Percentiles rank a stretch among this genome's conserved stretches.
Conservation (phyloP, 1,284 basidiomycete species). For the Trametes versicolor region DNA sequence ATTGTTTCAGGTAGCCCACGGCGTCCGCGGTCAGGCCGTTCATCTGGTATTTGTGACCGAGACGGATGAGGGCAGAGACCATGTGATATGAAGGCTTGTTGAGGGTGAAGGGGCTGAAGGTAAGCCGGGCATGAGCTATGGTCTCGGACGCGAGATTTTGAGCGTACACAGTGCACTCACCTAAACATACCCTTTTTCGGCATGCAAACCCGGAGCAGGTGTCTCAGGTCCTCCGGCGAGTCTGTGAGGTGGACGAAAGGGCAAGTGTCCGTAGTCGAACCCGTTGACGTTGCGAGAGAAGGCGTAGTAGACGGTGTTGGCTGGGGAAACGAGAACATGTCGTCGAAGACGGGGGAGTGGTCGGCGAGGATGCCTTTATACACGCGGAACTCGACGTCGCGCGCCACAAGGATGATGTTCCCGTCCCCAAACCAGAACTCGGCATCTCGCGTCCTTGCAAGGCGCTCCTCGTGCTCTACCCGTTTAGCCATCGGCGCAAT, state of each 20-base stretch:
- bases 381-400: conserved; percentile 31
- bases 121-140: background rate
- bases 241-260: conserved; percentile 5
- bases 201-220: conserved; percentile 11
- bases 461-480: too few relatives aligned
- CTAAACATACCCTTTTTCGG: background rate
- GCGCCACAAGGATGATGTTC: conserved; percentile 4
- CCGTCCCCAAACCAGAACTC: conserved; percentile 24
- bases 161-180: background rate
- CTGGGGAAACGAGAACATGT: conserved; percentile 30
- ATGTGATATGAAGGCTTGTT: background rate
- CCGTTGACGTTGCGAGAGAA: background rate
- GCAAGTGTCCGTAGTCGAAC: background rate
- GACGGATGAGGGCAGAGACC: background rate
- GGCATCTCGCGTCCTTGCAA: background rate
- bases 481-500: too few relatives aligned
- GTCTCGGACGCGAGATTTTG: background rate
- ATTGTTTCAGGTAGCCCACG: background rate
- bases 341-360: conserved; percentile 37
- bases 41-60: background rate
- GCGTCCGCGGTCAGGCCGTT: background rate
- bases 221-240: conserved; percentile 10
- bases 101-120: background rate
- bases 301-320: background rate
- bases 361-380: conserved; percentile 33